These are phyloP conservation scores for Ramalina intermedia DNA, from an alignment of 495 filamentous ascomycete genomes.

Conservation along the genomic window DNA sequence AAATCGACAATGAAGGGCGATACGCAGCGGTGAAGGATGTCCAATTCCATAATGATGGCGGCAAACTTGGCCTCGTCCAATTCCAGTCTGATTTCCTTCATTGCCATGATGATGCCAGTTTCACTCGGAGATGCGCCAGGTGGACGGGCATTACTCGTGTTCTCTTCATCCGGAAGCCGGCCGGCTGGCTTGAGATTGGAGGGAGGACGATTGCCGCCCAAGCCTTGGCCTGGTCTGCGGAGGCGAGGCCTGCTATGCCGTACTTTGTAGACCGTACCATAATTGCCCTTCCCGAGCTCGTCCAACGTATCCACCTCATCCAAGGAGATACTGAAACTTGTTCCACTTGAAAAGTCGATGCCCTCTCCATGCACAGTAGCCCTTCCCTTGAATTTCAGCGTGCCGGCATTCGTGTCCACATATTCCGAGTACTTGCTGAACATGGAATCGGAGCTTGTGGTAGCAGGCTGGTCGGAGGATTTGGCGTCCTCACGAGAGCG, in stretches of 20 bases:
- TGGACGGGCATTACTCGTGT: conserved; percentile 13
- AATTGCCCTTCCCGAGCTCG: conserved; percentile 95
- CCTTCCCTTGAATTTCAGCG: conserved; percentile 84
- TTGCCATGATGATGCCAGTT: conserved; percentile 81
- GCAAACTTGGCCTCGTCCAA: conserved; percentile 92
- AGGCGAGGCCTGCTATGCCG: conserved; percentile 67
- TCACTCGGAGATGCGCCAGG: conserved; percentile 18
- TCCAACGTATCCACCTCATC: conserved; percentile 93
- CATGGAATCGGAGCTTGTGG: conserved; percentile 31
- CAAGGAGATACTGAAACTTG: conserved; percentile 83
- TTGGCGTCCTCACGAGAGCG: neutral
- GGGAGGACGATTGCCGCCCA: conserved; percentile 41
- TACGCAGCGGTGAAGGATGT: conserved; percentile 87
- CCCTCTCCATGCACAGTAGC: conserved; percentile 76
- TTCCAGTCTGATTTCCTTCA: conserved; percentile 98
- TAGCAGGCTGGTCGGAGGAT: neutral
- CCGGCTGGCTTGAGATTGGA: conserved; percentile 9
- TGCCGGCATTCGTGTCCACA: conserved; percentile 83
- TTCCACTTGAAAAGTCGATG: conserved; percentile 81
- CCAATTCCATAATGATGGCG: conserved; percentile 95
- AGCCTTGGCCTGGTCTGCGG: conserved; percentile 64
- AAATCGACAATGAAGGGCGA: conserved; percentile 97
- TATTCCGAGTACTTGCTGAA: conserved; percentile 87
- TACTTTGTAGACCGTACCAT: conserved; percentile 95
- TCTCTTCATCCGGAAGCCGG: conserved; percentile 11